Evolutionary conservation across 169 alveolate genomes (phyloP), one percentile per base, ranked within the genome.

Genomic region (Eimeria acervulina): DNA sequence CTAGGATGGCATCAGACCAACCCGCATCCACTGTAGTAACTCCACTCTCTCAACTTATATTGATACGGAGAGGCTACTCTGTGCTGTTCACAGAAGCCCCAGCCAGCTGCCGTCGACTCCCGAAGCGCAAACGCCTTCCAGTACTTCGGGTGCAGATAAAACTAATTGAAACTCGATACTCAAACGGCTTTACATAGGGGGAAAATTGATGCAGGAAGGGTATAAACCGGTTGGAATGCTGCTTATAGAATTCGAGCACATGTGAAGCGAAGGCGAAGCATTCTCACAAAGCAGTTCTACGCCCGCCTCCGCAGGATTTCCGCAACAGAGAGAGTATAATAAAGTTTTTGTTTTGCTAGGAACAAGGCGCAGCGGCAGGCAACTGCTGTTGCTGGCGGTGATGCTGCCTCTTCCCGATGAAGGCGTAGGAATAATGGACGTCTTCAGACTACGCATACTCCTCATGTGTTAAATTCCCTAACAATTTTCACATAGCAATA

Each of bases 361-460:
- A 23, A 76, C 63, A 38, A 26, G 87, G 15, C 12, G 61, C 59
- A 38, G 63, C 63, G 63, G 59, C 59, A 40, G 26, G 63, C 61
- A 26, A 19, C 84, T 74, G 87, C 87, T 76, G 87, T 68, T 28
- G 28, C 80, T 68, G 47, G 80, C 33, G 55, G 38, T 40, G 61
- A 26, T 8, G 63, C 59, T n/a, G 59, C 87, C 61, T 19, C 63
- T 38, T 26, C 38, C 87, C n/a, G 31, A 8, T 38, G 59, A 23
- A n/a, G 42, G 38, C 38, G 59, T 26, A 33, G 63, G 52, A 76
- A 44, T 76, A n/a, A 10, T 0, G 23, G 7, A 26, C 23, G 19
- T 19, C 61, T 76, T 33, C n/a, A 6, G 52, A 72, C 51, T 38
- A 42, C 59, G 23, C 59, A 74, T 2, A 44, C 87, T 17, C 52